These are phyloP conservation scores for Discostella stelligeroides DNA, from an alignment of 108 stramenopile species.

Conservation along the genomic window DNA sequence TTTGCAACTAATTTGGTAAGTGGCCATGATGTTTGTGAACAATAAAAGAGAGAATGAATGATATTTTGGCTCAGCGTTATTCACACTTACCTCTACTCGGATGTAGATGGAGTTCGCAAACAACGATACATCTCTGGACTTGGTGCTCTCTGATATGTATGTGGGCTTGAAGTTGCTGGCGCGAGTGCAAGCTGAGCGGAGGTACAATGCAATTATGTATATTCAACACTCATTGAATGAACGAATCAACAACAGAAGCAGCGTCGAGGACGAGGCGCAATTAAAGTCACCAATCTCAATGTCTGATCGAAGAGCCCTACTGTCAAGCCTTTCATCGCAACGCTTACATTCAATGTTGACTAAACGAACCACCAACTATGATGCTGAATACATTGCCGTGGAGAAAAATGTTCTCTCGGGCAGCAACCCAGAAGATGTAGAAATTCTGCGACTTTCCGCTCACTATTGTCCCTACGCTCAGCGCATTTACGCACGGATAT, in stretches of 20 bases:
- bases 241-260: background rate
- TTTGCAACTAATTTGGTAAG: slow-evolving; percentile 45
- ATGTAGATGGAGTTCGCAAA: slow-evolving; percentile 48
- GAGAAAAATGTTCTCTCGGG: slow-evolving; percentile 30
- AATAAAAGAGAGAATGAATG: no score
- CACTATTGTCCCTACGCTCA: slow-evolving; percentile 40
- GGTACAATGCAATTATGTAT: slow-evolving; percentile 27
- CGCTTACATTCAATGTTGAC: slow-evolving; percentile 27
- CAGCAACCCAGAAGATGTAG: slow-evolving; percentile 27
- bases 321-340: background rate
- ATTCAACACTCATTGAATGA: background rate
- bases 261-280: no score
- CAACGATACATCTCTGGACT: slow-evolving; percentile 42
- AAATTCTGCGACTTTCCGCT: slow-evolving; percentile 12
- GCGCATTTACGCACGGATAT: slow-evolving; percentile 28
- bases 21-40: background rate
- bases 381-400: slow-evolving; percentile 19
- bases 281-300: background rate
- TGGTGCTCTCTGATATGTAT: slow-evolving; percentile 44
- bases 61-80: no score
- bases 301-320: slow-evolving; percentile 17
- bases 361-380: slow-evolving; percentile 15
- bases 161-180: slow-evolving; percentile 40
- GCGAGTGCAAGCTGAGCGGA: slow-evolving; percentile 43
- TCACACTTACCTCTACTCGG: background rate